These are phyloP conservation scores for Scalesia atractyloides DNA, from an alignment of 129 eudicot species.

Conservation along the genomic window DNA sequence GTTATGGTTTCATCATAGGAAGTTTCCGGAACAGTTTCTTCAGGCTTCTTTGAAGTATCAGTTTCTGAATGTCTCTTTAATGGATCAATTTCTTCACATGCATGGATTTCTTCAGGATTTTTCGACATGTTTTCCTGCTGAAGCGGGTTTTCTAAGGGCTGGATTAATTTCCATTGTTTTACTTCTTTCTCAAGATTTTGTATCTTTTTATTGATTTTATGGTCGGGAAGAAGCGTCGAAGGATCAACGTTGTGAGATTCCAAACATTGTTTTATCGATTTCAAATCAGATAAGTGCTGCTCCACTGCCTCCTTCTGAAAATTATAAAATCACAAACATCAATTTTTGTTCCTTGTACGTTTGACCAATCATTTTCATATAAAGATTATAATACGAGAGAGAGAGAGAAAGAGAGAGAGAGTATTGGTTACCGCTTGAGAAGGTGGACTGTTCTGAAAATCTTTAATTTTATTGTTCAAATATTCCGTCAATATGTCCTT, in stretches of 20 bases:
- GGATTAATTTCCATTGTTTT: no score
- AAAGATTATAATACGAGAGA: not conserved
- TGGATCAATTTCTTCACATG: not conserved
- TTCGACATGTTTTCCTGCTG: not conserved
- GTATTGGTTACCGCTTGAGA: conserved; percentile 29
- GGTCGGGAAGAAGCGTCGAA: conserved; percentile 41
- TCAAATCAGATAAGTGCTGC: conserved; percentile 46
- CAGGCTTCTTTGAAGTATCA: not conserved
- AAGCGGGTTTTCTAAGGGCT: no score
- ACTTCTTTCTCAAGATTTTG: not conserved
- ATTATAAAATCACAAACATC: conserved; percentile 14
- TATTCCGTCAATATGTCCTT: conserved; percentile 47
- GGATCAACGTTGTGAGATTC: conserved; percentile 57
- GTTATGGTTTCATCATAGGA: not conserved
- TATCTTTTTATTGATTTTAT: conserved; percentile 44
- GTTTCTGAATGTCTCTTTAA: not conserved
- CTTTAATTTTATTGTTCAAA: conserved; percentile 38
- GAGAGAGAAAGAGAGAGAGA: not conserved
- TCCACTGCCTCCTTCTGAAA: conserved; percentile 51
- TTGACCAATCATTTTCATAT: not conserved
- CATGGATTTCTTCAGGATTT: not conserved
- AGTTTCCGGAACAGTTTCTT: conserved; percentile 5
- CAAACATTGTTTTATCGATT: conserved; percentile 49
- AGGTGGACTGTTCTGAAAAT: conserved; percentile 32
- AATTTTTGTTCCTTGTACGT: not conserved